Base-by-base conservation (phyloP, 139 green algal genomes). In the Picochlorum sp. region DNA sequence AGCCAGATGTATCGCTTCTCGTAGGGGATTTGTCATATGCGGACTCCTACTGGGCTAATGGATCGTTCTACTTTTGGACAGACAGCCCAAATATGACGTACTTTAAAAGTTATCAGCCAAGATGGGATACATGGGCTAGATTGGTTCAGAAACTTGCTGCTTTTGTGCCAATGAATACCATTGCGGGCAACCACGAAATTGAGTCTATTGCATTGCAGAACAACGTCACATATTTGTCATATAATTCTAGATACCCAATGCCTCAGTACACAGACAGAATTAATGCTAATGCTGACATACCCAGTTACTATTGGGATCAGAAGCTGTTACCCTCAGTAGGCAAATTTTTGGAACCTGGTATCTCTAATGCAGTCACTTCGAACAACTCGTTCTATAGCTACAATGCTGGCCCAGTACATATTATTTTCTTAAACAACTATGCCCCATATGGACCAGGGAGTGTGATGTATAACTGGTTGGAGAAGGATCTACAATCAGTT, bases 381-480 rank as follows among this genome's bases (percentile, higher is more conserved):
- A 54, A 54, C 9, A 54, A 54, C 47, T 54, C 47, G 1, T 54
- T 54, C 47, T 14, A 20, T 1, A 20, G 16, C 16, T 6, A 24
- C 18, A 54, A n/a, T 54, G 18, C 18, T 18, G 47, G 47, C 1
- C 47, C 47, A 24, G 47, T 2, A 6, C 47, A 20, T 10, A 20
- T 54, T 6, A 14, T 54, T 10, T n/a, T 7, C 18, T 6, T 54
- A 8, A 24, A n/a, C 16, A 54, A 54, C 2, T n/a, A 31, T 26
- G 62, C 65, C 20, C 69, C 72, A 28, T 78, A 73, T 41, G 49
- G 37, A 15, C 30, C 9, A 3, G 34, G 49, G n/a, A 81, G 75
- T 21, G 34, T 67, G 38, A 79, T 88, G 59, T 77, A 79, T 58
- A 63, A 62, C 4, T 94, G 85, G 85, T 77, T 94, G 24, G 16